These are phyloP conservation scores for Quercus berberidifolia DNA, from an alignment of 306 rosid species.

Conservation along the genomic window DNA sequence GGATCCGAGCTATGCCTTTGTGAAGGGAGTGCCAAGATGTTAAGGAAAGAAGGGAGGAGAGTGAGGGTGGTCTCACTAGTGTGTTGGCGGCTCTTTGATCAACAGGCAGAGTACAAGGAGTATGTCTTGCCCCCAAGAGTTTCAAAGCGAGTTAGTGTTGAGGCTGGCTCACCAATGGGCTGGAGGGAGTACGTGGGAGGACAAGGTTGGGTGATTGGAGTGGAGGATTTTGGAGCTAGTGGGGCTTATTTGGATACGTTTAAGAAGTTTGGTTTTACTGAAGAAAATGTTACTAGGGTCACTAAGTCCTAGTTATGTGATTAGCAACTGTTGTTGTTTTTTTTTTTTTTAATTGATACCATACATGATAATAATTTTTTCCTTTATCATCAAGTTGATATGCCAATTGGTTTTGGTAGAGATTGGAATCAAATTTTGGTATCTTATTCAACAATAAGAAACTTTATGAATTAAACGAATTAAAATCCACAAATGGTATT, in stretches of 20 bases:
- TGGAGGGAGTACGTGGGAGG: background rate
- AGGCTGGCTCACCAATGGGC: background rate
- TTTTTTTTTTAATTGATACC: background rate
- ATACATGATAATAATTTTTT: too few relatives aligned
- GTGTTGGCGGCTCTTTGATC: background rate
- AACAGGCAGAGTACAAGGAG: background rate
- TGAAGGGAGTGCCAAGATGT: background rate
- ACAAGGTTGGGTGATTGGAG: background rate
- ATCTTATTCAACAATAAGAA: too few relatives aligned
- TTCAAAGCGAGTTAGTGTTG: background rate
- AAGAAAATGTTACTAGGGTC: background rate
- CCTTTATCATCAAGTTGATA: too few relatives aligned
- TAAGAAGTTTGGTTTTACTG: background rate
- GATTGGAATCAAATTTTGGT: too few relatives aligned
- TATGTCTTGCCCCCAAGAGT: background rate
- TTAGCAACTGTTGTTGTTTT: background rate
- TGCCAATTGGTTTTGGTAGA: too few relatives aligned
- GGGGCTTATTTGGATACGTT: background rate
- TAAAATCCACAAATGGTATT: too few relatives aligned
- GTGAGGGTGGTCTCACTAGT: slow-evolving; percentile 3
- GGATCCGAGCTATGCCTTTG: background rate
- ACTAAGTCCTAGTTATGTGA: background rate
- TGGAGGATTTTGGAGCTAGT: background rate
- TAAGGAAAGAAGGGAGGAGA: background rate
- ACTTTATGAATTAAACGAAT: too few relatives aligned